Evolutionary conservation across 768 basidiomycete genomes (phyloP), one percentile per base, ranked within the genome.

Genomic region (Lactifluus piperatus): DNA sequence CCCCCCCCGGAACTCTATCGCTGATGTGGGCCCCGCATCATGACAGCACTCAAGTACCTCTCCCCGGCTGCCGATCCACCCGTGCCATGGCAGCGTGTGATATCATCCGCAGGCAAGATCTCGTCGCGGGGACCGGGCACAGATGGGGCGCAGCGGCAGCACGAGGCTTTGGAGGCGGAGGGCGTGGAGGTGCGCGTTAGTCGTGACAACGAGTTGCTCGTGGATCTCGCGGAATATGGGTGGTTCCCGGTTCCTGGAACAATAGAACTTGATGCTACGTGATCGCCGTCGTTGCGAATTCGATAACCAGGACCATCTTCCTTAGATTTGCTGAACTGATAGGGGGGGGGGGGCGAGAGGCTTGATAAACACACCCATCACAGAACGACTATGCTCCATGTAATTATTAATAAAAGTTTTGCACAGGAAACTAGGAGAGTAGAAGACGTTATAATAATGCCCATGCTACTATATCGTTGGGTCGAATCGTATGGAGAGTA

Each of bases 41-140:
- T 51, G 16, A 45, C 60, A 92, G 89, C 90, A n/a, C 77, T 93
- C 50, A 91, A 91, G 66, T 86, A 84, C 64, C 71, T 91, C 4
- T 79, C 81, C 0, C 77, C 81, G 0, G 76, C 78, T 22, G 75
- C 77, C 1, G 75, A 76, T 26, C 84, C 85, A 0, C 83, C 85
- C 7, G 80, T 92, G 1, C 91, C 90, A 0, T 93, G 90, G 90
- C 79, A 91, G 61, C 81, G 90, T 30, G 88, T 92, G 4, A 75
- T 92, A 14, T 78, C 81, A 3, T 77, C 88, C 0, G 77, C 83
- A 0, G 90, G 91, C 1, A 72, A 76, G 1, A 87, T 90, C 63
- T 91, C 91, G 1, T 92, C 90, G 7, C 79, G 93, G 45, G 91
- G 88, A 0, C 90, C 92, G 4, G 87, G 84, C 3, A 93, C 93